Evolutionary conservation across 306 rosid species (phyloP), one percentile per base, ranked within the genome.

Genomic region (Sphenostylis stenocarpa): DNA sequence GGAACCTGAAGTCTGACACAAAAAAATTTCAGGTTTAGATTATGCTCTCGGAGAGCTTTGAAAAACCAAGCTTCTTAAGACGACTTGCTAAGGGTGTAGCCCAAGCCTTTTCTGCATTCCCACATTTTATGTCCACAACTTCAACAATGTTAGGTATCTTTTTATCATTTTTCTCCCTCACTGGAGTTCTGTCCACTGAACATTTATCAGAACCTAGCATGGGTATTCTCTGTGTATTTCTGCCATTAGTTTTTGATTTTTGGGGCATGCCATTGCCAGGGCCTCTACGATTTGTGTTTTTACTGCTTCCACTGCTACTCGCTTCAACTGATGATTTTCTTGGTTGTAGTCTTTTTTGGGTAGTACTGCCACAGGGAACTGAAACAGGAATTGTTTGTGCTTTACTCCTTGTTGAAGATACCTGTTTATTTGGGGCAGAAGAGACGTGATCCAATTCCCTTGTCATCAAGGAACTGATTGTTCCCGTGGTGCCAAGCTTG

Each of bases 51-150:
- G 97, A 91, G 66, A 93, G 90, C 80, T 88, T 93, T 4, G 96
- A 89, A 85, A 93, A 93, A 4, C 98, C 89, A 7, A 93, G 86
- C 90, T 91, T 93, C 84, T 86, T 87, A 74, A 93, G 90, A 60
- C 91, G 89, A 62, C 62, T 93, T 49, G 96, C 75, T 72, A 93
- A 74, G 66, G 93, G 93, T 73, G 80, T 86, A 76, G 91, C 86
- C 97, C 98, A 93, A 61, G 90, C 90, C 83, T 86, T 84, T 45
- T 91, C 92, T 12, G 86, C 82, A 80, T 78, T 86, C 58, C 93
- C 91, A 61, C 97, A 93, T 81, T 87, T 93, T 62, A 93, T 81
- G 84, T 91, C 97, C 67, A 93, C 98, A 79, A 93, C 85, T 75
- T 90, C 97, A 71, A 91, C 98, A 21, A 88, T 87, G 73, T 83